Percentiles rank a stretch among this genome's conserved stretches.
phyloP scores from a whole-genome alignment of 164 flowering plant genomes.

The Vitis cinerea region DNA sequence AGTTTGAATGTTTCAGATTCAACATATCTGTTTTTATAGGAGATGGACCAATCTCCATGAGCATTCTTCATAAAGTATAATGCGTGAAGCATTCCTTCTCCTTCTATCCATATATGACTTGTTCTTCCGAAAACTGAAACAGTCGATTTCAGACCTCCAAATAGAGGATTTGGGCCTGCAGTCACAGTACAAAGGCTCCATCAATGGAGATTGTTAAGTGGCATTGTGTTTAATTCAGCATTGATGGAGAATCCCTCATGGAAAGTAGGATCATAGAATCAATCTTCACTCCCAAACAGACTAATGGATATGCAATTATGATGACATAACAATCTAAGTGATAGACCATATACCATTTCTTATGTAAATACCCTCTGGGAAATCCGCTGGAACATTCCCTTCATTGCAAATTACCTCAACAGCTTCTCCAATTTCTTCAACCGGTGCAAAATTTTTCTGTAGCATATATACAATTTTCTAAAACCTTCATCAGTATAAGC shows the following conservation, averaged over 20 bases:
- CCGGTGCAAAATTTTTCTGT: conserved; percentile 62
- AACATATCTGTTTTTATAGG: conserved; percentile 58
- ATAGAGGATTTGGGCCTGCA: conserved; percentile 68
- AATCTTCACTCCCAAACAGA: no score
- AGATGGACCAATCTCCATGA: conserved; percentile 35
- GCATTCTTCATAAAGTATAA: conserved; percentile 30
- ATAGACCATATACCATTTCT: conserved; percentile 42
- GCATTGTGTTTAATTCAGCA: no score
- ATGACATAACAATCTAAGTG: no score
- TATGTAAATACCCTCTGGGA: conserved; percentile 55
- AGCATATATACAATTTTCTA: neutral
- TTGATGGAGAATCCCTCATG: no score
- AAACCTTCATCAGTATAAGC: no score
- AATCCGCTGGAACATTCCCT: conserved; percentile 50
- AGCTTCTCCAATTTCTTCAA: conserved; percentile 40
- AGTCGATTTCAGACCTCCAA: conserved; percentile 53
- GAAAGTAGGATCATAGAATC: no score
- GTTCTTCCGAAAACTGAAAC: conserved; percentile 51
- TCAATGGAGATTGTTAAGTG: no score
- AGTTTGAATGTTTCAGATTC: conserved; percentile 49
- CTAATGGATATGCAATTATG: no score
- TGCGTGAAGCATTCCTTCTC: conserved; percentile 77
- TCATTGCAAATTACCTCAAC: conserved; percentile 22
- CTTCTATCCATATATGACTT: conserved; percentile 58
- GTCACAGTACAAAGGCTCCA: no score